Base-by-base conservation (phyloP, 1,139 yeast species). In the Candida sp. region DNA sequence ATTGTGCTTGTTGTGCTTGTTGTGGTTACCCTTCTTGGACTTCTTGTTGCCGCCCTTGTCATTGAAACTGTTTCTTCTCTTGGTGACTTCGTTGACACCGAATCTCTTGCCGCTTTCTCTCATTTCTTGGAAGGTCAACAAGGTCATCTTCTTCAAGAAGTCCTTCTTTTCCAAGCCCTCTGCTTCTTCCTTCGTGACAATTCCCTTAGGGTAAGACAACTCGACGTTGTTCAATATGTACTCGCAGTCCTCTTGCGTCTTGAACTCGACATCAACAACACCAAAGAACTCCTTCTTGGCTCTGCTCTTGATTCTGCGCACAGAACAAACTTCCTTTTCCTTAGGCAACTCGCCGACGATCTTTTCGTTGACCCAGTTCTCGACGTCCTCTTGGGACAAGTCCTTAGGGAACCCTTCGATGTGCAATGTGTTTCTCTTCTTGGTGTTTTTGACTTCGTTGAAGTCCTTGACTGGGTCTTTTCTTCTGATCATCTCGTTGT, bases 261-360 rank as follows among this genome's bases (percentile, higher is more conserved):
- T 82, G 72, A 93, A 93, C 73, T 93, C 98, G 45, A 87, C 96
- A 65, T 92, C 90, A 43, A 88, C 96, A 28, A 89, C 86, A 48
- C 94, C 92, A 64, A 88, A 88, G 73, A 94, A 94, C 58, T 82
- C 84, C 63, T 79, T 81, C 57, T 73, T 73, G 55, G 70, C 72
- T 60, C 77, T 68, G 78, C 86, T 85, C 72, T 93, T 87, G 58
- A 75, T 67, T 61, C 78, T 66, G 58, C 82, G 76, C 46, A 77
- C 65, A 12, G 80, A 73, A 45, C 67, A 58, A 45, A 75, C 54
- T 7, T 57, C 62, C 58, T 77, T 67, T 47, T 73, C 75, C 57
- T 75, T 67, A 17, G 81, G 81, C 59, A 77, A 74, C 26, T 56
- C 47, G 17, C 63, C 66, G 38, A 66, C 63, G 48, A 77, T 67